These are phyloP conservation scores for Luffa acutangula DNA, from an alignment of 306 rosid genomes.

Conservation along the genomic window DNA sequence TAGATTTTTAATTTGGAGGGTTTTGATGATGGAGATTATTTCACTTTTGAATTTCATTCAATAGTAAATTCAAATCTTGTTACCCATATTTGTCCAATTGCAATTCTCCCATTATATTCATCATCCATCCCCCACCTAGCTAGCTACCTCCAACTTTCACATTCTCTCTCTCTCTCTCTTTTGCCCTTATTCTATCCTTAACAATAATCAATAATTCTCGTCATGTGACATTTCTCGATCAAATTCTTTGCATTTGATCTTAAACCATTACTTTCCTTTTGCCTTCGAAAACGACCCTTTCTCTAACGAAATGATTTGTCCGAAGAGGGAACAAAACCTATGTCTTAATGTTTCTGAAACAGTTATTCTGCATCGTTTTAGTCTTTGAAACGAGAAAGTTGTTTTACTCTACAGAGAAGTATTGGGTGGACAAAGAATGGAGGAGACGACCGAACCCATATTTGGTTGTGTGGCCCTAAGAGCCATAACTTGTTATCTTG, in stretches of 20 bases:
- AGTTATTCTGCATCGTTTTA: no score
- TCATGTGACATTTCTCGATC: neutral
- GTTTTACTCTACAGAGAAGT: no score
- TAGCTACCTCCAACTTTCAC: neutral
- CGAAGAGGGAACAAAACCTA: neutral
- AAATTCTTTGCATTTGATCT: neutral
- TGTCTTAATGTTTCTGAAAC: no score
- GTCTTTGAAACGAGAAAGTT: neutral
- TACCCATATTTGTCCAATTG: neutral
- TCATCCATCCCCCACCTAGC: neutral
- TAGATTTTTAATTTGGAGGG: neutral
- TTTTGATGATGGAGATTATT: neutral
- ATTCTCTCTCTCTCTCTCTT: no score
- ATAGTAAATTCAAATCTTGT: neutral
- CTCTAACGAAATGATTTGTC: neutral
- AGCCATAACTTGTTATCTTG: neutral
- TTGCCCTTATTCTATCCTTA: neutral
- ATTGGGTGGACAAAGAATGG: neutral
- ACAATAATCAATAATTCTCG: neutral
- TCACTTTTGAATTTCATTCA: neutral
- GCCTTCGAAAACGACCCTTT: neutral
- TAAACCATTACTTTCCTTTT: neutral
- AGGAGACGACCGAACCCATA: neutral
- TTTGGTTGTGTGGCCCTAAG: neutral
- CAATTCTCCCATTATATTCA: neutral